A percentile compares a stretch with the other conserved stretches of the same genome.
These are phyloP conservation scores for Microcyclospora pomicola DNA, from an alignment of 2,329 filamentous ascomycete genomes.

Conservation along the genomic window DNA sequence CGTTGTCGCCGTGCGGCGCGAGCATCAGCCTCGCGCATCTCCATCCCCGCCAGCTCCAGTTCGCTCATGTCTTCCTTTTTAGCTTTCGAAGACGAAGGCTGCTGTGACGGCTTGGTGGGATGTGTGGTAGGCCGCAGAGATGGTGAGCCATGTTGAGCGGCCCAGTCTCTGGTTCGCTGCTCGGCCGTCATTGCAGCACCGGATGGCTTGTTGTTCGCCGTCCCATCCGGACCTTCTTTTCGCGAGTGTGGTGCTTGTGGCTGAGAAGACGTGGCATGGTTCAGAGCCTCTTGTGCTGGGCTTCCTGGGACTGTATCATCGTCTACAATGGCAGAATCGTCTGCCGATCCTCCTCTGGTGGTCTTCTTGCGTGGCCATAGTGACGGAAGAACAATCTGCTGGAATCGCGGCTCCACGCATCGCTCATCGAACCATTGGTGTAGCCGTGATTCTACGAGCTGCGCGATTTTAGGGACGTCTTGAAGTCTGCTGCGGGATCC, in stretches of 20 bases:
- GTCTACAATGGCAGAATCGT: slow-evolving; percentile 20
- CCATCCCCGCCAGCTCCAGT: slow-evolving; percentile 20
- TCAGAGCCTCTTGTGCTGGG: slow-evolving; percentile 2
- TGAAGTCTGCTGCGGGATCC: slow-evolving; percentile 68
- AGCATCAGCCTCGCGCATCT: slow-evolving; percentile 22
- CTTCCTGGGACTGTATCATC: not conserved
- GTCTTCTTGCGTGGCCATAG: slow-evolving; percentile 78
- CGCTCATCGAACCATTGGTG: slow-evolving; percentile 83
- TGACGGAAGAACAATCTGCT: slow-evolving; percentile 71
- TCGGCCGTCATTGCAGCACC: slow-evolving; percentile 17
- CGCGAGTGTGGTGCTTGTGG: not conserved
- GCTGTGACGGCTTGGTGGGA: slow-evolving; percentile 2
- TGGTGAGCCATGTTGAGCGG: slow-evolving; percentile 13
- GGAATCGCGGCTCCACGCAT: slow-evolving; percentile 72
- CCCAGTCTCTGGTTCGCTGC: slow-evolving; percentile 23
- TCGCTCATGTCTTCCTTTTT: slow-evolving; percentile 17
- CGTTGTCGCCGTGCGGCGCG: slow-evolving; percentile 9
- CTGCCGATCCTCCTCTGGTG: slow-evolving; percentile 55
- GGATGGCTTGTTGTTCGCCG: slow-evolving; percentile 1
- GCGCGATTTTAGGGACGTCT: slow-evolving; percentile 78
- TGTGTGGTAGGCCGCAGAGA: slow-evolving; percentile 2
- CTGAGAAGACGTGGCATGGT: slow-evolving; percentile 1
- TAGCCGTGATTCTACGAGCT: slow-evolving; percentile 64
- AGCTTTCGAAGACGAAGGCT: slow-evolving; percentile 6
- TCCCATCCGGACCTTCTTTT: slow-evolving; percentile 1